These are phyloP conservation scores for Immersiella caudata DNA, from an alignment of 495 filamentous ascomycete species.

Conservation along the genomic window DNA sequence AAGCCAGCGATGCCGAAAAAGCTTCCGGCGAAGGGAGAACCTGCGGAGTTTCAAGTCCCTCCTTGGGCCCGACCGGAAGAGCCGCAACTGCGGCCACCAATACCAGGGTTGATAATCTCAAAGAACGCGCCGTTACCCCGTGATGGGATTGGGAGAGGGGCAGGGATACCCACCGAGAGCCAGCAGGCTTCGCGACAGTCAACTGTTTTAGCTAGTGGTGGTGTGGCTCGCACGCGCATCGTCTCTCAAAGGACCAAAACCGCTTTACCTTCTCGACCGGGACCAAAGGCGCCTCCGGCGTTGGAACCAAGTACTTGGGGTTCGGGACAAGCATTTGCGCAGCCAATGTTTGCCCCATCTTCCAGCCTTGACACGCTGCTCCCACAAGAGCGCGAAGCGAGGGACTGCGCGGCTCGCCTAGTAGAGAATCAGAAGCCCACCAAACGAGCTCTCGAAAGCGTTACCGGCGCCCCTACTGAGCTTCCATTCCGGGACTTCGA, in stretches of 20 bases:
- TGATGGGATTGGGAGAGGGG: not conserved
- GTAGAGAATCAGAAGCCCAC: not conserved
- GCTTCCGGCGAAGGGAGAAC: no score
- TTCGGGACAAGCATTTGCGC: not conserved
- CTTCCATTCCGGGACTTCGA: not conserved
- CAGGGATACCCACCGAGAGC: not conserved
- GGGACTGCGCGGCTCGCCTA: constrained; percentile 9
- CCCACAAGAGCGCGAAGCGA: constrained; percentile 29
- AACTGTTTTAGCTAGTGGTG: not conserved
- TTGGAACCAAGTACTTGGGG: not conserved
- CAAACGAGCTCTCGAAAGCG: not conserved
- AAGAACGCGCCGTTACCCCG: no score
- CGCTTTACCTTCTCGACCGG: not conserved
- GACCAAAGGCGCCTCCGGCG: not conserved
- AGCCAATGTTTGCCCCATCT: not conserved
- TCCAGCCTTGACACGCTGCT: constrained; percentile 17
- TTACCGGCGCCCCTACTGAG: not conserved
- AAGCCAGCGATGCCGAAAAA: no score
- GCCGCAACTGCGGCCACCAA: no score
- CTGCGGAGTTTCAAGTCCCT: no score
- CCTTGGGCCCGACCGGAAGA: no score
- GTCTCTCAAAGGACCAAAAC: not conserved
- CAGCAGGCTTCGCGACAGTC: not conserved
- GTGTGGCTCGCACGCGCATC: not conserved
- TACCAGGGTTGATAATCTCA: no score